These are phyloP conservation scores for Globisporangium middletonii DNA, from an alignment of 352 stramenopile species.

Conservation along the genomic window DNA sequence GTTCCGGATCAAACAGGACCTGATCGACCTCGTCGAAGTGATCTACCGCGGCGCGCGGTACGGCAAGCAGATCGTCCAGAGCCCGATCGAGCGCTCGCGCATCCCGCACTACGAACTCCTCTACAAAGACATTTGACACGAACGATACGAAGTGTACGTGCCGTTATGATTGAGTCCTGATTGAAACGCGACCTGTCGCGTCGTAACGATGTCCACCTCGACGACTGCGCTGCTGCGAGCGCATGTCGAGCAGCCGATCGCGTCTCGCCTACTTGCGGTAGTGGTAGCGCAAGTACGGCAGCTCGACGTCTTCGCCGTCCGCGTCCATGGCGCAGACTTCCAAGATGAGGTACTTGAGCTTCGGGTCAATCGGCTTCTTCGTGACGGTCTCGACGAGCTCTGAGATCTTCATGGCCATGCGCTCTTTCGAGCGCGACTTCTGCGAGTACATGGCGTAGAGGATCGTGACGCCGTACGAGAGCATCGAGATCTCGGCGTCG, in stretches of 20 bases:
- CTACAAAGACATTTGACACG: conserved; percentile 71
- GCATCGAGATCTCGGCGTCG: conserved; percentile 97
- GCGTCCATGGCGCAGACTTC: conserved; percentile 96
- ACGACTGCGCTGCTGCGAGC: background rate
- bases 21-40: conserved; percentile 85
- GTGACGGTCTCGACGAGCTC: conserved; percentile 94
- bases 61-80: conserved; percentile 78
- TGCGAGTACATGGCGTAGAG: conserved; percentile 87
- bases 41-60: conserved; percentile 75
- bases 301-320: conserved; percentile 94
- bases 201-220: background rate
- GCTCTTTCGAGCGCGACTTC: conserved; percentile 88
- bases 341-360: conserved; percentile 95
- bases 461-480: conserved; percentile 94
- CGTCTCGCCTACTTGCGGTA: conserved; percentile 36
- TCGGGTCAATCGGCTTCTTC: conserved; percentile 93
- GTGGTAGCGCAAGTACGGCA: conserved; percentile 93
- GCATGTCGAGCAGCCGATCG: background rate
- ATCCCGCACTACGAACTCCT: conserved; percentile 81
- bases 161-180: background rate
- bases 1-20: conserved; percentile 70
- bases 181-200: no score
- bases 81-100: conserved; percentile 65
- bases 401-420: conserved; percentile 96
- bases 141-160: no score